These are phyloP conservation scores for Psilocybe subaeruginosa DNA, from an alignment of 768 basidiomycete species.

Conservation along the genomic window DNA sequence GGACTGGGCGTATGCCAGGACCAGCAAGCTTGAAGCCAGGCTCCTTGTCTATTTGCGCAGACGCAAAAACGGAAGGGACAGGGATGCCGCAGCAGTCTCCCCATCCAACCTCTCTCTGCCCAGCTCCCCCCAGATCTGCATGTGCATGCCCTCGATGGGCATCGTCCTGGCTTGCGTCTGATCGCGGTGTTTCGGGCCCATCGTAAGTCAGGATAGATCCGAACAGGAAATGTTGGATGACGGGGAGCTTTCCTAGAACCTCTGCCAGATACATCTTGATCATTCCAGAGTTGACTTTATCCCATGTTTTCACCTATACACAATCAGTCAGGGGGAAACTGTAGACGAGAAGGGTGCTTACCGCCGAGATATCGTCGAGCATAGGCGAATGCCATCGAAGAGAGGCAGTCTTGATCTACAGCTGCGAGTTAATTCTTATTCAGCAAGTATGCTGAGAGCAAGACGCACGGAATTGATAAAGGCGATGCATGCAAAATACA, in stretches of 20 bases:
- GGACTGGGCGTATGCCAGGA: slow-evolving; percentile 73
- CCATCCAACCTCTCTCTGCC: slow-evolving; percentile 66
- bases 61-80: slow-evolving; percentile 82
- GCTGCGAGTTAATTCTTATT: not conserved
- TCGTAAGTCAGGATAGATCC: slow-evolving; percentile 78
- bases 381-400: slow-evolving; percentile 98
- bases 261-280: slow-evolving; percentile 98
- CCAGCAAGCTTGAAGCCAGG: slow-evolving; percentile 50
- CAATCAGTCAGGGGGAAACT: not conserved
- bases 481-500: slow-evolving; percentile 94
- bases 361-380: slow-evolving; percentile 97
- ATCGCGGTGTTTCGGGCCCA: slow-evolving; percentile 49
- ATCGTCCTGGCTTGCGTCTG: slow-evolving; percentile 31
- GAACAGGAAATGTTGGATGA: slow-evolving; percentile 95
- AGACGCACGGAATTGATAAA: slow-evolving; percentile 89
- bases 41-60: slow-evolving; percentile 53
- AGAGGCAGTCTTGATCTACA: slow-evolving; percentile 91
- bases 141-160: slow-evolving; percentile 56
- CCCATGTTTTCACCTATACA: slow-evolving; percentile 84
- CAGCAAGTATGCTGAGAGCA: not conserved
- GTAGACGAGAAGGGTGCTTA: slow-evolving; percentile 23
- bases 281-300: slow-evolving; percentile 96
- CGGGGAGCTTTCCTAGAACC: slow-evolving; percentile 93
- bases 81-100: slow-evolving; percentile 93
- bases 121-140: slow-evolving; percentile 46